phyloP scores from a whole-genome alignment of 1,284 basidiomycete species.

The Phellopilus nigrolimitatus region DNA sequence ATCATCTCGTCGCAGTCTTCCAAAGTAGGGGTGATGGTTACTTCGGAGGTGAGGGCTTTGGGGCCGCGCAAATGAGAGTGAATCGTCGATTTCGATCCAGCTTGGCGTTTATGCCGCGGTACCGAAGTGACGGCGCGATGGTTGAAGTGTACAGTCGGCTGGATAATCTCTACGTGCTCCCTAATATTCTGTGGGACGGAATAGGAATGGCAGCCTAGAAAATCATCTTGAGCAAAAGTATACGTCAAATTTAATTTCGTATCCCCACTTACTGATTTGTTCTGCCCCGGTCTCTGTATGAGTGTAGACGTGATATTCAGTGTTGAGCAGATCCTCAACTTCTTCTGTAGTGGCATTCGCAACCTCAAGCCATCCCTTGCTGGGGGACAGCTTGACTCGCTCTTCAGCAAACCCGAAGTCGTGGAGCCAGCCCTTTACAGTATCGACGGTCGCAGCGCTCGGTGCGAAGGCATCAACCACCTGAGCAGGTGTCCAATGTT shows the following conservation, averaged over 20 bases:
- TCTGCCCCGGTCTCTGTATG: slow-evolving; percentile 33
- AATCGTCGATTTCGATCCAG: slow-evolving; percentile 8
- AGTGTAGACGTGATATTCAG: slow-evolving; percentile 42
- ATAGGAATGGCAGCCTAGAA: slow-evolving; percentile 39
- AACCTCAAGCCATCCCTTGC: slow-evolving; percentile 40
- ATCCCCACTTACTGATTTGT: slow-evolving; percentile 31
- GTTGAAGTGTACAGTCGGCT: slow-evolving; percentile 44
- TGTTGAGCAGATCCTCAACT: slow-evolving; percentile 40
- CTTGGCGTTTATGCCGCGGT: slow-evolving; percentile 26
- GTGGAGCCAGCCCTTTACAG: slow-evolving; percentile 40
- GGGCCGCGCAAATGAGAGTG: slow-evolving; percentile 12
- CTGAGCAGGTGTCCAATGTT: slow-evolving; percentile 28
- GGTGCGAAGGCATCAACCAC: slow-evolving; percentile 41
- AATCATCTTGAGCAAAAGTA: slow-evolving; percentile 18
- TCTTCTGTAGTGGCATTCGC: slow-evolving; percentile 38
- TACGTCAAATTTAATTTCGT: neutral
- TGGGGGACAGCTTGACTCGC: slow-evolving; percentile 31
- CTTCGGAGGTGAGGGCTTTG: slow-evolving; percentile 4
- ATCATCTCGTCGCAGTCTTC: slow-evolving; percentile 39
- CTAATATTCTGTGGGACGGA: slow-evolving; percentile 40
- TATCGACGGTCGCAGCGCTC: slow-evolving; percentile 35
- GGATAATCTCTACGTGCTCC: slow-evolving; percentile 43
- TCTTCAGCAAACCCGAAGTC: slow-evolving; percentile 32
- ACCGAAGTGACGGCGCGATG: slow-evolving; percentile 25
- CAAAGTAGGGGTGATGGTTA: slow-evolving; percentile 25